phyloP scores from a whole-genome alignment of 805 yeast genomes.

The Sugiyamaella qingdaonensis region DNA sequence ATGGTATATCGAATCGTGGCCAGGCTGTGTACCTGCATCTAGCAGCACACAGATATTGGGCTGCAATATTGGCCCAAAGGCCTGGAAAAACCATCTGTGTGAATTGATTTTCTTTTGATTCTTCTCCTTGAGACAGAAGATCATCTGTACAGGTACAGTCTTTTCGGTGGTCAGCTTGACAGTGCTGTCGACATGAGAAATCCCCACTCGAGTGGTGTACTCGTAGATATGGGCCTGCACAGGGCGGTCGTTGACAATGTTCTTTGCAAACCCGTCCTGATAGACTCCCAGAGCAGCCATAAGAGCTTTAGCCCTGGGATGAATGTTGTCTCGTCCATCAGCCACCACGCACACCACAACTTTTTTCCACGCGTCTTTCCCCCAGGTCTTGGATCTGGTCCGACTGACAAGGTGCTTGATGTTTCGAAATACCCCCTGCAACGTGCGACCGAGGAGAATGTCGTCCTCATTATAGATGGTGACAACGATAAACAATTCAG shows the following conservation, averaged over 20 bases:
- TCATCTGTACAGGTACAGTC: constrained; percentile 75
- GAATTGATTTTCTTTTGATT: constrained; percentile 89
- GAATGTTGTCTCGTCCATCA: constrained; percentile 85
- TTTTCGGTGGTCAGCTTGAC: constrained; percentile 65
- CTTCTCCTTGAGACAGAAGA: constrained; percentile 86
- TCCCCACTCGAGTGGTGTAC: constrained; percentile 88
- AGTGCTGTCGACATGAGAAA: constrained; percentile 50
- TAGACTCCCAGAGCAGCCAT: constrained; percentile 84
- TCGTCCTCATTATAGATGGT: constrained; percentile 93
- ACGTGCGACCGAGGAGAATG: constrained; percentile 71
- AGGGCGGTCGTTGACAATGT: constrained; percentile 73
- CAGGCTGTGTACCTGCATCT: constrained; percentile 94
- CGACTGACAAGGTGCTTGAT: constrained; percentile 68
- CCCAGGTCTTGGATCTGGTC: constrained; percentile 72
- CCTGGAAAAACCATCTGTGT: constrained; percentile 95
- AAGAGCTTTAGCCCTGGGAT: constrained; percentile 73
- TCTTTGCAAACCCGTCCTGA: constrained; percentile 95
- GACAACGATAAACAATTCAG: constrained; percentile 80
- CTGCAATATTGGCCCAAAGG: constrained; percentile 74
- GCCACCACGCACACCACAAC: constrained; percentile 84
- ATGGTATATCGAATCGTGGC: constrained; percentile 76
- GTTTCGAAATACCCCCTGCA: constrained; percentile 88
- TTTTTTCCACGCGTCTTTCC: constrained; percentile 93
- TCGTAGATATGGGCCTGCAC: constrained; percentile 90
- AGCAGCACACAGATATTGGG: constrained; percentile 81